These are phyloP conservation scores for Claviceps quebecensis DNA, from an alignment of 2,329 filamentous ascomycete genomes.

Conservation along the genomic window DNA sequence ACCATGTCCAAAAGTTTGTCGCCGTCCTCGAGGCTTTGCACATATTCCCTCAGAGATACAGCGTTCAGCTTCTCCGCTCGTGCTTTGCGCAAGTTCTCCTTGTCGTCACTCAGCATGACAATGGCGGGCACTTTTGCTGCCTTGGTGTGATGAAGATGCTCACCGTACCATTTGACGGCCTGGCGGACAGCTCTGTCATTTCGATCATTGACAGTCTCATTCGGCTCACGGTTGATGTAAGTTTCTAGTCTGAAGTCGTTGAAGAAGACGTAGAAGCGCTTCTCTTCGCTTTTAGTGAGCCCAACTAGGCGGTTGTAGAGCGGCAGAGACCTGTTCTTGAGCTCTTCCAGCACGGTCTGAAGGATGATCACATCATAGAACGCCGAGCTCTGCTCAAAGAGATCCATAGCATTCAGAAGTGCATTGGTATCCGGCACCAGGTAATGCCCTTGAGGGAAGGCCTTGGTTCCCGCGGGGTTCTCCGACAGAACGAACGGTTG, in stretches of 20 bases:
- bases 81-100: slow-evolving; percentile 72
- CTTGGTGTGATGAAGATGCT: slow-evolving; percentile 59
- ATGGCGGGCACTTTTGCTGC: slow-evolving; percentile 54
- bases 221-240: slow-evolving; percentile 57
- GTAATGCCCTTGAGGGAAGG: slow-evolving; percentile 80
- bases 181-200: slow-evolving; percentile 85
- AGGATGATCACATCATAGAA: slow-evolving; percentile 96
- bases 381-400: slow-evolving; percentile 81
- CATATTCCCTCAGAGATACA: slow-evolving; percentile 59
- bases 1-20: slow-evolving; percentile 89
- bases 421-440: slow-evolving; percentile 93
- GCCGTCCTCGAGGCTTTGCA: slow-evolving; percentile 69
- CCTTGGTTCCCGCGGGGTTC: slow-evolving; percentile 68
- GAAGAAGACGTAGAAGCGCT: slow-evolving; percentile 97
- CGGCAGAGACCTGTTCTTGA: slow-evolving; percentile 83
- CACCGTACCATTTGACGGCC: slow-evolving; percentile 79
- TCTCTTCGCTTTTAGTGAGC: slow-evolving; percentile 88
- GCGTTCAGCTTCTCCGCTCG: slow-evolving; percentile 60
- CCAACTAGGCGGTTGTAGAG: slow-evolving; percentile 88
- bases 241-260: slow-evolving; percentile 96
- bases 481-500: slow-evolving; percentile 79
- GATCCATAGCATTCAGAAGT: slow-evolving; percentile 86
- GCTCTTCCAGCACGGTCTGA: slow-evolving; percentile 90
- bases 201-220: slow-evolving; percentile 88
- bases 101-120: slow-evolving; percentile 90